A percentile compares a stretch with the other conserved stretches of the same genome.
phyloP scores from a whole-genome alignment of 768 basidiomycete genomes.

The Tricholomella constricta region DNA sequence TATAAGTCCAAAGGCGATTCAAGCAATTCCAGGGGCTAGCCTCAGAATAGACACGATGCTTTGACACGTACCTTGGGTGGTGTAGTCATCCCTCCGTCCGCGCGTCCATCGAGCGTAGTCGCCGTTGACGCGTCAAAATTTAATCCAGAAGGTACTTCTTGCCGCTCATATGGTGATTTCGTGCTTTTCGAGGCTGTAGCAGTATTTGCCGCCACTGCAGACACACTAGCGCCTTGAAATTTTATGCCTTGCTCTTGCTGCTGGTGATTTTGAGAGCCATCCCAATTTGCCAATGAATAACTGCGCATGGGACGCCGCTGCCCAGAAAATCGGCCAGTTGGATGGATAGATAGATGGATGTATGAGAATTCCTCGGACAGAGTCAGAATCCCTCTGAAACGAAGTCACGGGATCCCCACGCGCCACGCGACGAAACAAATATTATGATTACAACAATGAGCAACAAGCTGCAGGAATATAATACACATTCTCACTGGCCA shows the following conservation, averaged over 20 bases:
- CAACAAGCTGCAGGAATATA: too few relatives aligned
- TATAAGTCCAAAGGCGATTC: not conserved
- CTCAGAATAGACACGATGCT: too few relatives aligned
- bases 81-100: not conserved
- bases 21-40: too few relatives aligned
- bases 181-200: too few relatives aligned
- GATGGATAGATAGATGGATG: too few relatives aligned
- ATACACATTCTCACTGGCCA: too few relatives aligned
- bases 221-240: not conserved
- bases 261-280: conserved; percentile 12
- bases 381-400: not conserved
- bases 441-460: not conserved
- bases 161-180: too few relatives aligned
- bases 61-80: not conserved
- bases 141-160: not conserved
- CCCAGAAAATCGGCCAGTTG: too few relatives aligned
- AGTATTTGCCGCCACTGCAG: too few relatives aligned
- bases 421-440: not conserved
- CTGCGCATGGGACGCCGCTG: conserved; percentile 12
- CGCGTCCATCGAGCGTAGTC: not conserved
- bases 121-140: conserved; percentile 11
- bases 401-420: not conserved
- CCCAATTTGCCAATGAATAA: conserved; percentile 21
- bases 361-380: not conserved
- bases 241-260: not conserved